Conservation (phyloP, 257 asterid genomes). For the Penstemon newberryi region DNA sequence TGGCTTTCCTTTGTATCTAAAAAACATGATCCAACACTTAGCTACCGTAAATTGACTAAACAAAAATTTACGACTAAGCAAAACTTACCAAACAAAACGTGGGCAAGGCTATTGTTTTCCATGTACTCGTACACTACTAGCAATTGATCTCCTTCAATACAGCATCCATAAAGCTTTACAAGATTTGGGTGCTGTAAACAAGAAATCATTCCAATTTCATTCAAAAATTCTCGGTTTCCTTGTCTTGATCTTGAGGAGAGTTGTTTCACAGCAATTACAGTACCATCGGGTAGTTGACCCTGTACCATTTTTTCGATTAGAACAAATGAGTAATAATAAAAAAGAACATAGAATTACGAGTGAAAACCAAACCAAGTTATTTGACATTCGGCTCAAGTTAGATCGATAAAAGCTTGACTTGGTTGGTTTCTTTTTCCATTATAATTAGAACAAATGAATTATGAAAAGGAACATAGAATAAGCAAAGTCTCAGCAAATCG, state of each 20-base stretch:
- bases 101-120: conserved; percentile 91
- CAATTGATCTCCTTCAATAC: conserved; percentile 81
- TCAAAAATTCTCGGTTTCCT: conserved; percentile 80
- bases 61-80: background rate
- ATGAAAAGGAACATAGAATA: background rate
- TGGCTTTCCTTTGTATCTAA: conserved; percentile 54
- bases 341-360: background rate
- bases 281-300: conserved; percentile 76
- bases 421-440: too few species aligned
- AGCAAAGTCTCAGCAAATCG: background rate
- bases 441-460: conserved; percentile 23
- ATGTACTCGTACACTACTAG: conserved; percentile 76
- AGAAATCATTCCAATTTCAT: conserved; percentile 87
- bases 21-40: conserved; percentile 18
- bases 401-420: too few species aligned
- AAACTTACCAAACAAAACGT: conserved; percentile 54
- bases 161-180: conserved; percentile 83
- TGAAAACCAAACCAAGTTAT: too few species aligned
- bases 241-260: conserved; percentile 79
- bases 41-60: background rate
- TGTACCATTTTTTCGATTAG: conserved; percentile 36
- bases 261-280: conserved; percentile 78
- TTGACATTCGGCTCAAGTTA: too few species aligned
- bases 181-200: conserved; percentile 81
- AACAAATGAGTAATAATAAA: conserved; percentile 5